These are phyloP conservation scores for Moniliophthora roreri DNA, from an alignment of 1,284 basidiomycete genomes.

Conservation along the genomic window DNA sequence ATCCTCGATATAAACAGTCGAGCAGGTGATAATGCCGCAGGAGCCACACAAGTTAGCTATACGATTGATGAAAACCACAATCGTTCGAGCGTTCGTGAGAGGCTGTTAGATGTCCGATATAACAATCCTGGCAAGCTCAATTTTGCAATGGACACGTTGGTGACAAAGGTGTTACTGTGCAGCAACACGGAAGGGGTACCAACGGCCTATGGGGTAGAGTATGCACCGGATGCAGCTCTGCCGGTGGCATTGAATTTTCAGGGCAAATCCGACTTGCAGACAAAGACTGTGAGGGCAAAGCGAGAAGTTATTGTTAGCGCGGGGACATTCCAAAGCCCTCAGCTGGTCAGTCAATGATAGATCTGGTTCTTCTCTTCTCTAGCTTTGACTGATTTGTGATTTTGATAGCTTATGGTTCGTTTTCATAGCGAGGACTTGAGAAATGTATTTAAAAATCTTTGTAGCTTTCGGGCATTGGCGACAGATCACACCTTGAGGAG, in stretches of 20 bases:
- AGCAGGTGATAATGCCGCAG: constrained; percentile 16
- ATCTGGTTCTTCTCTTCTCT: background rate
- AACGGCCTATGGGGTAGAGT: constrained; percentile 16
- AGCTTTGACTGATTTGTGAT: background rate
- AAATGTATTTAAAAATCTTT: too few species aligned
- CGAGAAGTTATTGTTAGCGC: constrained; percentile 22
- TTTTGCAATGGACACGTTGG: constrained; percentile 21
- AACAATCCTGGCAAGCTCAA: constrained; percentile 11
- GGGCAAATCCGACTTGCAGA: constrained; percentile 16
- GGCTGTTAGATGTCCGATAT: constrained; percentile 17
- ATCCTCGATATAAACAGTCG: constrained; percentile 21
- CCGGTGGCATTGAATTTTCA: constrained; percentile 17
- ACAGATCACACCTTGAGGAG: constrained; percentile 22
- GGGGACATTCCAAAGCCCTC: constrained; percentile 22
- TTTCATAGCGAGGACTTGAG: background rate
- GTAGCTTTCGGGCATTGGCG: constrained; percentile 31
- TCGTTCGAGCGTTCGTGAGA: constrained; percentile 22
- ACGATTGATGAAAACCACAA: constrained; percentile 21
- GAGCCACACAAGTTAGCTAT: constrained; percentile 16
- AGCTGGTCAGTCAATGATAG: constrained; percentile 18
- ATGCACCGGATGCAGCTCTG: constrained; percentile 13
- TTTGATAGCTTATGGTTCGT: constrained; percentile 28
- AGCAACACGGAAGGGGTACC: constrained; percentile 8
- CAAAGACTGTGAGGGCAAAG: constrained; percentile 11
- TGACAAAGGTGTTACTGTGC: constrained; percentile 19